Base-by-base conservation (phyloP, 2,329 filamentous ascomycete genomes). In the Diaporthe ampelina region DNA sequence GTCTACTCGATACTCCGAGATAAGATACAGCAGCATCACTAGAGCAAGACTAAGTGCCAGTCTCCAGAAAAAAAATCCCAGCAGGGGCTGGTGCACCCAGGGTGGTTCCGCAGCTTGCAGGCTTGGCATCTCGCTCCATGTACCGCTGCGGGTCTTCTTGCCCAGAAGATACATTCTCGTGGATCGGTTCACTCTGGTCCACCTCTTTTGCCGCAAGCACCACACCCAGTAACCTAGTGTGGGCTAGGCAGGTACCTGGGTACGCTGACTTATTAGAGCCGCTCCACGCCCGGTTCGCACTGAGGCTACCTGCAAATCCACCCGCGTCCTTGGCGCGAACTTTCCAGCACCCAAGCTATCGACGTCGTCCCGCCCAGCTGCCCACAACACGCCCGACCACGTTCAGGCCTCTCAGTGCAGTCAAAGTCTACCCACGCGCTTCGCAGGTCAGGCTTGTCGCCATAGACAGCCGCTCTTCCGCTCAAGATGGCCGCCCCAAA, bases 401-500 rank as follows among this genome's bases (percentile, higher is more conserved):
- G 29, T 21, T 67, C 48, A 48, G 24, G 13, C 29, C 13, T 52
- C 43, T 11, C 63, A 52, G 15, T 15, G 63, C 63, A 52, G n/a
- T 37, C 63, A n/a, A 50, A 50, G 21, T n/a, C 45, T 50, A 11
- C 45, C 37, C 32, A 52, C 45, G 15, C 45, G 13, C 29, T 37
- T n/a, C 3, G 17, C 11, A 37, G 63, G 45, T 52, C 45, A 67
- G 63, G 63, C 63, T 67, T 15, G 45, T 52, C 45, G 63, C 63
- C 63, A 52, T n/a, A 52, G 45, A 52, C 63, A 24, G 63, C 32
- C 32, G 40, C 29, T 15, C 21, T 21, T 11, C 21, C 54, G 61
- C 61, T 70, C 84, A 86, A 83, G 81, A 93, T 92, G 91, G 90
- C 90, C 80, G 83, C 87, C 77, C 84, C 88, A 78, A 97, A 96